Evolutionary conservation across 495 filamentous ascomycete species (phyloP), one percentile per base, ranked within the genome.

Genomic region (Neurospora tetrasperma): DNA sequence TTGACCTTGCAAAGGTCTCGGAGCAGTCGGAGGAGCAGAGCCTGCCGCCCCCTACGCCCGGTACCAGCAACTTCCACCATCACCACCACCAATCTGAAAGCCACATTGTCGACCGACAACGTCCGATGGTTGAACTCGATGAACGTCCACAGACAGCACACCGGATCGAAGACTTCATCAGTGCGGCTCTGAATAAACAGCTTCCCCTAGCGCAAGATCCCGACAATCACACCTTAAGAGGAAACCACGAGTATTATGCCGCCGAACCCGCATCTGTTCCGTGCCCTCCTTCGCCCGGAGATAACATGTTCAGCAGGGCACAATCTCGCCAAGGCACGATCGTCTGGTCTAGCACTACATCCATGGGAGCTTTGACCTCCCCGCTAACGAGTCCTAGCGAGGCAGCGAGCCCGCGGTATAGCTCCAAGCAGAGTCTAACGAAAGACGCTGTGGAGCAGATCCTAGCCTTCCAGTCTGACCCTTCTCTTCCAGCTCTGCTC

Each of bases 401-500:
- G 73, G 83, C 85, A 23, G 84, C 86, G 4, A 90, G 87, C 31
- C 89, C 88, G 6, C 84, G 86, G 18, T 90, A 86, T 42, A 83
- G 86, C 9, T 79, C 81, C 27, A 88, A 86, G 59, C 84, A 88
- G 6, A 83, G 83, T 1, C 85, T 85, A 31, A 80, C 81, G 18
- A 87, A 88, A 72, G 85, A 88, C 59, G 84, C 85, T 71, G 82
- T 85, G 10, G 89, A 89, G 31, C 85, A 82, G 70, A 89, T 87
- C 80, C 86, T 87, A 38, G 87, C 87, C 46, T 92, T 89, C 77
- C 88, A 86, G 44, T 92, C 91, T 18, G 90, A 93, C 74, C 91
- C 92, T 16, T 93, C 91, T 54, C 86, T 94, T 7, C 92, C 92
- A 4, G 92, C 92, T 46, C 86, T 94, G 7, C 84, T 93, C 16